phyloP scores from a whole-genome alignment of 1,284 basidiomycete species.

The Melampsora americana region DNA sequence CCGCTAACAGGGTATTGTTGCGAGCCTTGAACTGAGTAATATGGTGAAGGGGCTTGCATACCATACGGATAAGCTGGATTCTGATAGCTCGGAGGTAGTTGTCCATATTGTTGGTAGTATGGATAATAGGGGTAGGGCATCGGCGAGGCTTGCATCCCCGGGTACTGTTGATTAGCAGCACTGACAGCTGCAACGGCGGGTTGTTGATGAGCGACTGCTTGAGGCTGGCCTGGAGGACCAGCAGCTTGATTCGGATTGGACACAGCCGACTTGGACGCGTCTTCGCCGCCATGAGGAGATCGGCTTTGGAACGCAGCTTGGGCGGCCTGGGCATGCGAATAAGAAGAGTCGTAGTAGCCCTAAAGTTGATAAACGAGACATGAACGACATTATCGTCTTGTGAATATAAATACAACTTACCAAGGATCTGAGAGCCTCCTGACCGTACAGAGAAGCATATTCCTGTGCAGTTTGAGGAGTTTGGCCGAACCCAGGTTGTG shows the following conservation, averaged over 20 bases:
- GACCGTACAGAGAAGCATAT: conserved; percentile 41
- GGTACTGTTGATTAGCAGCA: conserved; percentile 39
- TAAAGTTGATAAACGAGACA: neutral
- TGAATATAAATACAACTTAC: conserved; percentile 1
- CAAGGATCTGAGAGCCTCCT: conserved; percentile 39
- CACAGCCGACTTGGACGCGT: conserved; percentile 28
- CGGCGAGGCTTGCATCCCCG: conserved; percentile 39
- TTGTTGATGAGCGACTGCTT: conserved; percentile 23
- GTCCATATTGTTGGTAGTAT: conserved; percentile 43
- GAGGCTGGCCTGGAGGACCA: conserved; percentile 27
- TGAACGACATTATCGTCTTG: conserved; percentile 6
- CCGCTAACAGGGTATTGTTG: conserved; percentile 36
- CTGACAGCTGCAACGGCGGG: conserved; percentile 26
- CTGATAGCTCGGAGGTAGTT: conserved; percentile 42
- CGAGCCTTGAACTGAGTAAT: conserved; percentile 41
- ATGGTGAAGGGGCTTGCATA: conserved; percentile 38
- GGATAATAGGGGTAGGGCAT: conserved; percentile 45
- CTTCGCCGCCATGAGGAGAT: conserved; percentile 36
- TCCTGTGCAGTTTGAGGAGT: conserved; percentile 36
- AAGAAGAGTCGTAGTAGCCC: conserved; percentile 42
- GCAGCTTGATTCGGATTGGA: conserved; percentile 14
- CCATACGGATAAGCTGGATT: conserved; percentile 42
- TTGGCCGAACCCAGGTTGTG: conserved; percentile 28
- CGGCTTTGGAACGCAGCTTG: conserved; percentile 40
- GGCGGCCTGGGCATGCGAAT: conserved; percentile 40